These are phyloP conservation scores for Xylaria curta DNA, from an alignment of 495 filamentous ascomycete genomes.

Conservation along the genomic window DNA sequence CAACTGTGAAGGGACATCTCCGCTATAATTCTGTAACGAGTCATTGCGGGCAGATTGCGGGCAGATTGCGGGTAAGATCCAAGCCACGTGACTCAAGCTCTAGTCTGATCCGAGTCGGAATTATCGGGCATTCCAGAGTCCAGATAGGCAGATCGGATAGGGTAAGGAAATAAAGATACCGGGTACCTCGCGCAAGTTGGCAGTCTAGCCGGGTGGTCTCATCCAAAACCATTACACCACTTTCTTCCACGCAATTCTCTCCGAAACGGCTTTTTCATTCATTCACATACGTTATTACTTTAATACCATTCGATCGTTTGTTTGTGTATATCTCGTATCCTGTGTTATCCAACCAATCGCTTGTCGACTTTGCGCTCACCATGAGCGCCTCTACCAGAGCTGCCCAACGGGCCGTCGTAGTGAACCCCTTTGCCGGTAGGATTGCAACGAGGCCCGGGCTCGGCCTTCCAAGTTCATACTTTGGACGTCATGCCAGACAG, in stretches of 20 bases:
- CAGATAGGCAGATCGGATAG: not conserved
- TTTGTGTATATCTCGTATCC: not conserved
- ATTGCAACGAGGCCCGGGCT: conserved; percentile 41
- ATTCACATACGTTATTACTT: not conserved
- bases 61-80: conserved; percentile 7
- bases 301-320: not conserved
- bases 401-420: conserved; percentile 62
- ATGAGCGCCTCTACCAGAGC: conserved; percentile 69
- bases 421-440: conserved; percentile 56
- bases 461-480: conserved; percentile 38
- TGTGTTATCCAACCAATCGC: not conserved
- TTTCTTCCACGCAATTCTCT: conserved; percentile 10
- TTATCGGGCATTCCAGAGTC: conserved; percentile 21
- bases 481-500: conserved; percentile 34
- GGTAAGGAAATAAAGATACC: conserved; percentile 7
- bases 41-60: too few species aligned
- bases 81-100: conserved; percentile 33
- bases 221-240: conserved; percentile 12
- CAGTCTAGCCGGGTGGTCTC: not conserved
- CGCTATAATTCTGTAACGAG: not conserved
- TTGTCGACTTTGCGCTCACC: conserved; percentile 12
- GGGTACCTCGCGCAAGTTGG: not conserved
- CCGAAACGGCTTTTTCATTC: conserved; percentile 9
- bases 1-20: not conserved
- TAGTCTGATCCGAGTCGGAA: conserved; percentile 15